Evolutionary conservation across 495 filamentous ascomycete genomes (phyloP).

Genomic region (Podospora sp.): DNA sequence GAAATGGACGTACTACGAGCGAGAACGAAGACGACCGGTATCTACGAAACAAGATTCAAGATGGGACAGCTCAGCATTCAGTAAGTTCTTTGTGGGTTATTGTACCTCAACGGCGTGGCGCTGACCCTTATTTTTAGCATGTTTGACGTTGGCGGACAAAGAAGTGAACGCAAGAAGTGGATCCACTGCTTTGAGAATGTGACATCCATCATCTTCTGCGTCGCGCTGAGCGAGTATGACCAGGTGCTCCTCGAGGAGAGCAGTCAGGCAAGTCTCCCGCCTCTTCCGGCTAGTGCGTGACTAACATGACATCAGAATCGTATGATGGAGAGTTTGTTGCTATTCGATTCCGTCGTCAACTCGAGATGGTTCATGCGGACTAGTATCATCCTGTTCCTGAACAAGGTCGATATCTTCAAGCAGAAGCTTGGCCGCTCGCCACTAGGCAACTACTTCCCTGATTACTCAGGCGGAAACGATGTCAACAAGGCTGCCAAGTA

Average conservation of each 20-base stretch:
- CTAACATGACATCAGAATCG: conserved; percentile 68
- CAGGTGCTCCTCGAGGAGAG: conserved; percentile 95
- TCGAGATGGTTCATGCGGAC: conserved; percentile 99
- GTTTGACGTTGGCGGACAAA: conserved; percentile 97
- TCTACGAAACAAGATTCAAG: conserved; percentile 96
- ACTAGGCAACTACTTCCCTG: conserved; percentile 91
- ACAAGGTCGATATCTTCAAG: conserved; percentile 98
- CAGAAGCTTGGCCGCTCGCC: conserved; percentile 88
- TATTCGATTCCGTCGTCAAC: conserved; percentile 99
- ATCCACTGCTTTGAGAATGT: conserved; percentile 99
- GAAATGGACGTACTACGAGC: conserved; percentile 94
- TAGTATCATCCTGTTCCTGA: conserved; percentile 96
- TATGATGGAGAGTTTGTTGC: conserved; percentile 96
- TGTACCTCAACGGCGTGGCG: conserved; percentile 12
- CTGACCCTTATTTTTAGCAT: conserved; percentile 63
- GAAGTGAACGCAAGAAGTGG: conserved; percentile 99
- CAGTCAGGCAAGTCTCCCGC: conserved; percentile 72
- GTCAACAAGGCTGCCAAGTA: conserved; percentile 98
- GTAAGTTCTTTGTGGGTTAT: conserved; percentile 55
- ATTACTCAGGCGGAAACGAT: conserved; percentile 96
- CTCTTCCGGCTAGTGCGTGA: not conserved
- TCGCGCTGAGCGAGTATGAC: conserved; percentile 97
- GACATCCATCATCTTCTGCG: conserved; percentile 99
- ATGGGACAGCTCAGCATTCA: conserved; percentile 99
- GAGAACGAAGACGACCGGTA: conserved; percentile 98